A percentile compares a stretch with the other conserved stretches of the same genome.
Evolutionary conservation across 768 basidiomycete species (phyloP).

Genomic region (Zangia roseola): DNA sequence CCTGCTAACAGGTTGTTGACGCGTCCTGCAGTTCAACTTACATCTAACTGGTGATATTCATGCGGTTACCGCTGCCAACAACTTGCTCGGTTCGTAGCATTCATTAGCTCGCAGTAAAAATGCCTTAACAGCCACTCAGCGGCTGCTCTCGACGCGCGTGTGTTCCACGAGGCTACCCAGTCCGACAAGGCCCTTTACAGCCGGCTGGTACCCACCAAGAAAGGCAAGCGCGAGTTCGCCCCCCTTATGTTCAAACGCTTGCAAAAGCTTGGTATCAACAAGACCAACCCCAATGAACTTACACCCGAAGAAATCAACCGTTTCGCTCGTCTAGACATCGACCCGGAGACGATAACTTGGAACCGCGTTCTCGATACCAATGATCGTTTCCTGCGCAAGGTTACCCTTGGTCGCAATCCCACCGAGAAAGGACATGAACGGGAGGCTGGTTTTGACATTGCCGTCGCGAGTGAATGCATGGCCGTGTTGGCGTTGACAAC

Average conservation of each 20-base stretch:
- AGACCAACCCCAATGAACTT: constrained; percentile 88
- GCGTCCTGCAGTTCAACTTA: constrained; percentile 73
- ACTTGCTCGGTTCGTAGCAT: constrained; percentile 68
- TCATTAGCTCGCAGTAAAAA: background rate
- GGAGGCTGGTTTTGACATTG: constrained; percentile 92
- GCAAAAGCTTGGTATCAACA: constrained; percentile 91
- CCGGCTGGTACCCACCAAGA: constrained; percentile 89
- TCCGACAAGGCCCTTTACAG: constrained; percentile 93
- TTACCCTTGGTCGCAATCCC: constrained; percentile 85
- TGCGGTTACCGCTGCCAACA: constrained; percentile 96
- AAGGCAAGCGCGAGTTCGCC: constrained; percentile 92
- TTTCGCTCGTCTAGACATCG: constrained; percentile 91
- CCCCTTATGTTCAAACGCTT: constrained; percentile 96
- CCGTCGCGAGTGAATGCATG: constrained; percentile 98
- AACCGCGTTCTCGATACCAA: constrained; percentile 97
- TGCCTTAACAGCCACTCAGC: constrained; percentile 44
- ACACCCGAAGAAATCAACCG: constrained; percentile 88
- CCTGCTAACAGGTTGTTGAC: constrained; percentile 3
- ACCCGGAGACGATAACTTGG: constrained; percentile 92
- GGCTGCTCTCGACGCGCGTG: constrained; percentile 93
- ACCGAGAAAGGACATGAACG: constrained; percentile 91
- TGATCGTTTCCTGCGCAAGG: constrained; percentile 93
- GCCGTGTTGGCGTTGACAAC: constrained; percentile 93
- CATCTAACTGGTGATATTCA: constrained; percentile 98
- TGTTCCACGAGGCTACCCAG: constrained; percentile 97